Base-by-base conservation (phyloP, 352 stramenopile genomes). In the Pythium oligandrum region DNA sequence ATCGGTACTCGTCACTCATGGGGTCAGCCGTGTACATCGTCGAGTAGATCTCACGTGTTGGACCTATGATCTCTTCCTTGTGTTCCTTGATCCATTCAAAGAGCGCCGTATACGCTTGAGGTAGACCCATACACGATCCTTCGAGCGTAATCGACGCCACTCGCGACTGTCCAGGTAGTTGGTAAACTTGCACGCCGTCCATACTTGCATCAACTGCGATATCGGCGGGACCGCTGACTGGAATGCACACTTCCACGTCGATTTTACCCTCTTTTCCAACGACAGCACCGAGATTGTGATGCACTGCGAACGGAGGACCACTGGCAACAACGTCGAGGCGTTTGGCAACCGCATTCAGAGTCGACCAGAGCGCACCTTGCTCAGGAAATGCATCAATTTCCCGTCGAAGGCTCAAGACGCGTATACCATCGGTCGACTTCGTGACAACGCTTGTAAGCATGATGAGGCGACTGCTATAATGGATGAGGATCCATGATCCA, bases 101-200 rank as follows among this genome's bases (percentile, higher is more conserved):
- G 7, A 60, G 35, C 34, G 44, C 38, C 11, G 26, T 8, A 59
- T 85, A 85, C 8, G 56, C 55, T 3, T 43, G 36, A 3, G 40
- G 33, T 12, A 75, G 63, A 0, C 53, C 55, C 6, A 63, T 50
- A 35, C 69, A 78, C 8, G 57, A 46, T 1, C 75, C 75, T 3
- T 56, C 36, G 57, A 82, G 68, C n/a, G 56, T 57, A 43, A 79
- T 65, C 17, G 58, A 55, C 5, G 68, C 72, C 3, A 63, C 75
- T 12, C 56, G 65, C 30, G 51, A 30, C 31, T 71, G 38, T 4
- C 37, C 59, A 3, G 65, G 40, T 4, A 71, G 44, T 26, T 26
- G 17, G 17, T 26, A 26, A 26, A 26, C 17, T 26, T 26, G 17
- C 17, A 26, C 17, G 17, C 17, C 17, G 17, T 26, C 17, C 17